Conservation (phyloP, 352 stramenopile species). For the Thalassiosira sp. region DNA sequence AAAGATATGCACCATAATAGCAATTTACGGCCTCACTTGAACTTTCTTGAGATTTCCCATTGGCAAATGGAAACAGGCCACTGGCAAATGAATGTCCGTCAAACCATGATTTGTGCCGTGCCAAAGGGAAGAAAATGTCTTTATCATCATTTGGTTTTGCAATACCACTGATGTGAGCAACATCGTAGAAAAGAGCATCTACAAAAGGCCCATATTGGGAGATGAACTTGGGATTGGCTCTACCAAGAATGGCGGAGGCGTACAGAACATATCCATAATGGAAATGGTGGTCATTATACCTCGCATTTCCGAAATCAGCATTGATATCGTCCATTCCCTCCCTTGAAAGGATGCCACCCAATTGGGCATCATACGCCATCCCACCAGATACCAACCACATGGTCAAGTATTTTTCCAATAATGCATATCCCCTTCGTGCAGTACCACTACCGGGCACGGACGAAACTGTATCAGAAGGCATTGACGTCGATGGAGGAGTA, state of each 20-base stretch:
- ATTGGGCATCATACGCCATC: constrained; percentile 90
- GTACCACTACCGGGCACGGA: constrained; percentile 10
- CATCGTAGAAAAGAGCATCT: constrained; percentile 75
- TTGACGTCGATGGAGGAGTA: neutral
- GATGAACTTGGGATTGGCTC: constrained; percentile 64
- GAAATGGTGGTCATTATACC: constrained; percentile 91
- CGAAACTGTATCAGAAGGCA: neutral
- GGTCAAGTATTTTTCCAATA: constrained; percentile 48
- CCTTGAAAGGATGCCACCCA: constrained; percentile 89
- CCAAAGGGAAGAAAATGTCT: constrained; percentile 85
- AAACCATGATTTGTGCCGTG: constrained; percentile 96
- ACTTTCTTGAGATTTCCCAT: constrained; percentile 95
- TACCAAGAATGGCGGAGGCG: constrained; percentile 68
- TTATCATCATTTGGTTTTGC: constrained; percentile 20
- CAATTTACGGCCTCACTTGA: constrained; percentile 96
- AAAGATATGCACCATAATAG: constrained; percentile 96
- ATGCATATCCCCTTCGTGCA: constrained; percentile 23
- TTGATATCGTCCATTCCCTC: constrained; percentile 88
- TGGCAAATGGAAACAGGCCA: constrained; percentile 91
- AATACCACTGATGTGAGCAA: constrained; percentile 67
- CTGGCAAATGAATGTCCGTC: constrained; percentile 90
- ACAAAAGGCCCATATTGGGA: constrained; percentile 63
- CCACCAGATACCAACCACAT: constrained; percentile 39
- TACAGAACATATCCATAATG: constrained; percentile 89
- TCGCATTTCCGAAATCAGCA: constrained; percentile 90